Evolutionary conservation across 208 protist genomes (phyloP), one percentile per base, ranked within the genome.

Genomic region (Leishmania braziliensis): DNA sequence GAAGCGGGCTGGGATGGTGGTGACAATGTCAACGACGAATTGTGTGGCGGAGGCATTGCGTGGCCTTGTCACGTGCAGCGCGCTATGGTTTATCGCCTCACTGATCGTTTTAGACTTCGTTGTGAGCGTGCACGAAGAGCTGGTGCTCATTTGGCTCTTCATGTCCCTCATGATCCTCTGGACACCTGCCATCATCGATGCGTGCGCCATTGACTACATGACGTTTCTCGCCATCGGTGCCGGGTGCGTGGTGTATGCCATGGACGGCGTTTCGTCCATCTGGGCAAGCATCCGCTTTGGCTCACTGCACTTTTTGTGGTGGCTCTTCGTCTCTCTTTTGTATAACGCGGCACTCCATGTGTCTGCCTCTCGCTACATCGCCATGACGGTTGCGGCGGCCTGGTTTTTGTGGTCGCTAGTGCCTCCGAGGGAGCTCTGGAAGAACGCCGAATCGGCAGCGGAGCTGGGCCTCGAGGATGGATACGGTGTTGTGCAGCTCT

Each of bases 61-160:
- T 8, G 84, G 88, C 18, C 85, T 94, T 78, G 43, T 88, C 26
- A 92, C 88, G 43, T 94, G 89, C 84, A 75, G 77, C 3, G 86
- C 86, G 48, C 50, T 95, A 72, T 91, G 89, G 83, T 81, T 90
- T 68, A 87, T 96, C 63, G 84, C 85, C 54, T 89, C 79, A 26
- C 70, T 96, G 36, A 50, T 91, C 20, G 89, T 93, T 6, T 77
- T 98, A 68, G 88, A 89, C 10, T 79, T 93, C 39, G 88, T 94
- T 12, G 95, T 98, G 20, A 95, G 95, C 82, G 92, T 98, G 77
- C 93, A 98, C 83, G 90, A 97, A 77, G 93, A 98, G 83, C 88
- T 98, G 23, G 76, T 98, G 39, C 70, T 88, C 60, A 86, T 98
- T 76, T 98, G 95, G 93, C 82, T 97, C 48, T 85, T 94, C 75